phyloP scores from a whole-genome alignment of 2,329 filamentous ascomycete genomes.

The Apiospora rasikravindrae region DNA sequence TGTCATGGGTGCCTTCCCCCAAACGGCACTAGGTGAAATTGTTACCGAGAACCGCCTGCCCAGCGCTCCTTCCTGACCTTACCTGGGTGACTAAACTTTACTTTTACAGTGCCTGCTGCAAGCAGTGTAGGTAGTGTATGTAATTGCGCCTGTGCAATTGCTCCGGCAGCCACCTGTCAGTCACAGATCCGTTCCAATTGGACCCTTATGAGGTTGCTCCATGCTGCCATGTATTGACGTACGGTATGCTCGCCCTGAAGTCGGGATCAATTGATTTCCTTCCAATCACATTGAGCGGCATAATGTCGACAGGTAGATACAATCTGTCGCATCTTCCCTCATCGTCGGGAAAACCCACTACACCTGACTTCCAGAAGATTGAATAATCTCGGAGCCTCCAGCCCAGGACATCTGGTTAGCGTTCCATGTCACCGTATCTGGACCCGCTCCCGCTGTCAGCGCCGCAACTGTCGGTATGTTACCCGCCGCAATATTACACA shows the following conservation, averaged over 20 bases:
- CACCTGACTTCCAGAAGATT: slow-evolving; percentile 9
- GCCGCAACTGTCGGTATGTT: slow-evolving; percentile 13
- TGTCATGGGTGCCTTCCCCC: not conserved
- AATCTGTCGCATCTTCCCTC: not conserved
- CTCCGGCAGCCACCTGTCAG: not conserved
- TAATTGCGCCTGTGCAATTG: not conserved
- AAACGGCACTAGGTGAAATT: not conserved
- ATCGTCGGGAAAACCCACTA: not conserved
- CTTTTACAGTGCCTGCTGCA: not conserved
- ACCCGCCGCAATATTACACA: slow-evolving; percentile 12
- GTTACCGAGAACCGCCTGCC: slow-evolving; percentile 2
- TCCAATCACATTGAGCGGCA: not conserved
- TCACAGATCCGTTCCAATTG: not conserved
- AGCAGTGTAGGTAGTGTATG: not conserved
- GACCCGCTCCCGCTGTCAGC: slow-evolving; percentile 15
- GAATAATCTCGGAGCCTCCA: slow-evolving; percentile 3
- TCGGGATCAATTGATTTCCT: too few relatives aligned
- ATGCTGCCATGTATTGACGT: not conserved
- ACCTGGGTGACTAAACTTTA: not conserved
- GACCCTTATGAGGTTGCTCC: not conserved
- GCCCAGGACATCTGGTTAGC: not conserved
- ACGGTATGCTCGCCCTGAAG: too few relatives aligned
- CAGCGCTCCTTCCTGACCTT: not conserved
- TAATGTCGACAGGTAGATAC: not conserved
- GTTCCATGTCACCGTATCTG: slow-evolving; percentile 13